phyloP scores from a whole-genome alignment of 31 red algal genomes.

The Asparagopsis taxiformis region DNA sequence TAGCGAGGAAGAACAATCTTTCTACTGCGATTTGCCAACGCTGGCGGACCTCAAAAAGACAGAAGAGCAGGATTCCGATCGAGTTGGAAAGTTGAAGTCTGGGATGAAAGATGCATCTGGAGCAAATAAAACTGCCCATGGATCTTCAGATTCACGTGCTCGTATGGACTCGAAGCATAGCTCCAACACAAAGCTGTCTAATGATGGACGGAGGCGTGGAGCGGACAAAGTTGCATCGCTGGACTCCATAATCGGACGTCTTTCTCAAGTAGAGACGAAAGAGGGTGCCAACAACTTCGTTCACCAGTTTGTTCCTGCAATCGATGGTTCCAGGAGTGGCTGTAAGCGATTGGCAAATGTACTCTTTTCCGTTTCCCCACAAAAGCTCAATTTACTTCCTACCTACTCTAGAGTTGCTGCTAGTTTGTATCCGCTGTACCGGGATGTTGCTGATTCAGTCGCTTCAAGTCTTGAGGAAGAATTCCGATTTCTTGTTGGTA shows the following conservation, averaged over 20 bases:
- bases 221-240: constrained; percentile 35
- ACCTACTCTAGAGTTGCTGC: constrained; percentile 76
- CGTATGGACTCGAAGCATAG: constrained; percentile 5
- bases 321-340: constrained; percentile 45
- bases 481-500: constrained; percentile 60
- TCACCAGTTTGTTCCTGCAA: constrained; percentile 45
- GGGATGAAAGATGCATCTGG: neutral
- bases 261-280: constrained; percentile 52
- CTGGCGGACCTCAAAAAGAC: constrained; percentile 1
- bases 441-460: constrained; percentile 67
- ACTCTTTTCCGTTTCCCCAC: constrained; percentile 59
- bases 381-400: constrained; percentile 82
- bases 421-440: constrained; percentile 48
- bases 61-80: neutral
- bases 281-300: constrained; percentile 75
- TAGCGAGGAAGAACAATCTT: constrained; percentile 70
- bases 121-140: neutral
- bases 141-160: neutral
- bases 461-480: constrained; percentile 79
- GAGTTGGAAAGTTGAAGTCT: neutral
- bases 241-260: constrained; percentile 48
- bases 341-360: constrained; percentile 70
- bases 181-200: neutral
- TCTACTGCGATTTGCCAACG: constrained; percentile 75
- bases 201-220: constrained; percentile 14